Conservation (phyloP, 176 grass and related monocot genomes). For the Melocanna baccifera region DNA sequence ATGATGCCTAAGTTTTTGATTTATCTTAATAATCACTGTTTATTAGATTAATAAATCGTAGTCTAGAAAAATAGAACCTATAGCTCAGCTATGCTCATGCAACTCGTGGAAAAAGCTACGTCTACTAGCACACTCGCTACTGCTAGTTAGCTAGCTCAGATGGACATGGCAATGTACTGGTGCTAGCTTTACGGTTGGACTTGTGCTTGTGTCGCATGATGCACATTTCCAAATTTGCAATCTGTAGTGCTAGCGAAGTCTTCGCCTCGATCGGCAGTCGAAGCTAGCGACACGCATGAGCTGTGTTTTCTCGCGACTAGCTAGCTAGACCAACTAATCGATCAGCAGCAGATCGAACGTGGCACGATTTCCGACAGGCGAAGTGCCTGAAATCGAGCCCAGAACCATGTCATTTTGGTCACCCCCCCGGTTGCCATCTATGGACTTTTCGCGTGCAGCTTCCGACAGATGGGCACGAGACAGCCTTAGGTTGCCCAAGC, state of each 20-base stretch:
- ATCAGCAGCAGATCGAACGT: background rate
- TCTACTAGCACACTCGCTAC: background rate
- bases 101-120: background rate
- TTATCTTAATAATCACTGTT: no score
- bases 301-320: background rate
- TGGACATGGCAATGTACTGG: background rate
- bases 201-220: background rate
- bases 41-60: no score
- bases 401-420: conserved; percentile 9
- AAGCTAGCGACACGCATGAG: background rate
- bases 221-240: background rate
- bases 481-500: conserved; percentile 25
- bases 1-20: no score
- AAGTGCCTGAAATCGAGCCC: conserved; percentile 43
- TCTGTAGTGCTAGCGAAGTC: background rate
- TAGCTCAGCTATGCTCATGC: background rate
- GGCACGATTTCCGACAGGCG: conserved; percentile 29
- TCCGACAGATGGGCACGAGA: background rate
- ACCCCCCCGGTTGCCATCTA: background rate
- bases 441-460: background rate
- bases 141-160: background rate
- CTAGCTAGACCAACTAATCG: background rate
- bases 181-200: background rate
- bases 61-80: background rate
- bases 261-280: background rate